These are phyloP conservation scores for Triticum turgidum DNA, from an alignment of 176 grass and related monocot species.

Conservation along the genomic window DNA sequence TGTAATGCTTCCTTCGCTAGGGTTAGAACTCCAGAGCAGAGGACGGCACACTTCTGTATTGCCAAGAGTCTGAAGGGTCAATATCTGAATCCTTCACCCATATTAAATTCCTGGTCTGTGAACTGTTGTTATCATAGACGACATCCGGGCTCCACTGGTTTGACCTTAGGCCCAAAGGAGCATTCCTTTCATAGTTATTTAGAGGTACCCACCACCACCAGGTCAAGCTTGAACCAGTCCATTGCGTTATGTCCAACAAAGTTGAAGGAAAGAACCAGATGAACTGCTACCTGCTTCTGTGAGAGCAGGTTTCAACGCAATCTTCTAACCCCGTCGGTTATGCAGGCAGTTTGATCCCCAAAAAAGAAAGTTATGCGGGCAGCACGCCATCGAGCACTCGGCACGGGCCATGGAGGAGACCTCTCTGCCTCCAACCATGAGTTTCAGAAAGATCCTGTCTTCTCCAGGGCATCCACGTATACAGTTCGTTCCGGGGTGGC, in stretches of 20 bases:
- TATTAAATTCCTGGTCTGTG: constrained; percentile 10
- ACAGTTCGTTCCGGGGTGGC: constrained; percentile 24
- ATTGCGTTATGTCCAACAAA: constrained; percentile 21
- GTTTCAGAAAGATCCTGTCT: constrained; percentile 46
- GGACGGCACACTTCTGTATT: neutral
- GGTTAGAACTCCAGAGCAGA: no score
- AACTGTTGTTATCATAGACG: constrained; percentile 22
- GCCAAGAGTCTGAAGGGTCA: neutral
- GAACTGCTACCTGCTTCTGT: constrained; percentile 23
- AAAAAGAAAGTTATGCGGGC: constrained; percentile 26
- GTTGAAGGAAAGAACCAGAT: constrained; percentile 4
- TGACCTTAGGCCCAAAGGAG: constrained; percentile 18
- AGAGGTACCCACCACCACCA: neutral
- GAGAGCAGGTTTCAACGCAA: neutral
- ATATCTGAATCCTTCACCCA: neutral
- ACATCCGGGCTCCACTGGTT: neutral
- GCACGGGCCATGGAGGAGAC: constrained; percentile 29
- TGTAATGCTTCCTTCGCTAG: neutral
- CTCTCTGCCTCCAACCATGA: constrained; percentile 22
- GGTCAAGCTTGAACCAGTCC: constrained; percentile 49
- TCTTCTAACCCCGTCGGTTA: constrained; percentile 25
- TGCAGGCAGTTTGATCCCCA: no score
- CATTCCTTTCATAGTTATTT: constrained; percentile 13
- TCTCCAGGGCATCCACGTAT: constrained; percentile 50
- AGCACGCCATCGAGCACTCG: constrained; percentile 23